A percentile compares a stretch with the other conserved stretches of the same genome.
phyloP scores from a whole-genome alignment of 441 rosid species.

The Omphalea diandra region DNA sequence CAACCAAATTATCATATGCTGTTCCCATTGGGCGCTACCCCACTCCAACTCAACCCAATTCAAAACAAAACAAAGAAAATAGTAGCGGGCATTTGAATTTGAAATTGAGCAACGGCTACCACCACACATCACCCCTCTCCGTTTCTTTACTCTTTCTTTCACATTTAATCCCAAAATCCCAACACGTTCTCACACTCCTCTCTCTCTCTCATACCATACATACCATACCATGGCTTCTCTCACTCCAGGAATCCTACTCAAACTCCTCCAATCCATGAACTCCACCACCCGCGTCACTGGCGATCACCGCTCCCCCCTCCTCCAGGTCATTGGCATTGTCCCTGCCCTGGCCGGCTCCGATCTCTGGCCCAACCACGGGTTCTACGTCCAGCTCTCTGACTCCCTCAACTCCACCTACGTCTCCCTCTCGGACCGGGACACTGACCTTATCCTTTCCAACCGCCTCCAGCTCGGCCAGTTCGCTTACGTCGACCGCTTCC shows the following conservation, averaged over 20 bases:
- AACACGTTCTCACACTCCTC: not conserved
- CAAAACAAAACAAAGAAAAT: not conserved
- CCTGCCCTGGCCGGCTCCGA: conserved; percentile 88
- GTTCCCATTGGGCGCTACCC: too few relatives aligned
- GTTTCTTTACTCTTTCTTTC: not conserved
- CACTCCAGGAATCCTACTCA: conserved; percentile 78
- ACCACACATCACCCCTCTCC: not conserved
- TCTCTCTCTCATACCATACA: conserved; percentile 7
- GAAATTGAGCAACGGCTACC: conserved; percentile 50
- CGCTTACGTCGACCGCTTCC: conserved; percentile 75
- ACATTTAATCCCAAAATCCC: not conserved
- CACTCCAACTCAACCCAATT: conserved; percentile 7
- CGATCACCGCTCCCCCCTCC: conserved; percentile 83
- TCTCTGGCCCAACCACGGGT: conserved; percentile 89
- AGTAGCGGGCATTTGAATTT: conserved; percentile 46
- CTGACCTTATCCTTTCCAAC: conserved; percentile 81
- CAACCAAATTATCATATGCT: too few relatives aligned
- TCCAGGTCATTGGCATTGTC: conserved; percentile 85
- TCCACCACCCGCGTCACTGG: conserved; percentile 71
- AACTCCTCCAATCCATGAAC: conserved; percentile 88
- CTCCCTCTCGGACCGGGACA: conserved; percentile 84
- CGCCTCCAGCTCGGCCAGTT: conserved; percentile 96
- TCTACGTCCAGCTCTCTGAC: conserved; percentile 88
- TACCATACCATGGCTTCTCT: conserved; percentile 60
- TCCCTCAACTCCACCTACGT: conserved; percentile 93